These are phyloP conservation scores for Ilyonectria sp. DNA, from an alignment of 2,329 filamentous ascomycete genomes.

Conservation along the genomic window DNA sequence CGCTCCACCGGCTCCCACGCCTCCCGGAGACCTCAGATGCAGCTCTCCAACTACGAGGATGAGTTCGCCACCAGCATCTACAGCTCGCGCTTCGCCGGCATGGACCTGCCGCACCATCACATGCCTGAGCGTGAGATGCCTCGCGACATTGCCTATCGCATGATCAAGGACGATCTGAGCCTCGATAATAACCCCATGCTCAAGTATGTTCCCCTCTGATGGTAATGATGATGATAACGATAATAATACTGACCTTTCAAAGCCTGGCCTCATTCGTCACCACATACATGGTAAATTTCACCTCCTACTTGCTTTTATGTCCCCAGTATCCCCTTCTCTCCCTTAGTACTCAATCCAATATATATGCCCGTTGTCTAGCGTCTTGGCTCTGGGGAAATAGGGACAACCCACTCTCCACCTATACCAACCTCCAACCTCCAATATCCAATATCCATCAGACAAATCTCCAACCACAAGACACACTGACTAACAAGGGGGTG, in stretches of 20 bases:
- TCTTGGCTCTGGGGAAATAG: constrained; percentile 24
- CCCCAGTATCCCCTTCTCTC: constrained; percentile 9
- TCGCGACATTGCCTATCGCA: constrained; percentile 90
- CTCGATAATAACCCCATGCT: constrained; percentile 93
- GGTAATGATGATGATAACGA: not conserved
- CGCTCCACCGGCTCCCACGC: constrained; percentile 44
- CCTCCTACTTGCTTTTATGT: constrained; percentile 18
- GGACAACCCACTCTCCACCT: not conserved
- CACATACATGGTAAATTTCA: constrained; percentile 84
- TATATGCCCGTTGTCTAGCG: not conserved
- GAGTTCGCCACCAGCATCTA: constrained; percentile 86
- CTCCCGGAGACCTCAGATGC: constrained; percentile 54
- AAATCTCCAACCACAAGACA: not conserved
- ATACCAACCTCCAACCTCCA: constrained; percentile 9
- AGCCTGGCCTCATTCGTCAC: constrained; percentile 95
- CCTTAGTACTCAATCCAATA: constrained; percentile 12
- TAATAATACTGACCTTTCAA: constrained; percentile 23
- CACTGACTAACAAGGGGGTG: constrained; percentile 33
- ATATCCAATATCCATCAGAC: not conserved
- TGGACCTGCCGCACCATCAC: constrained; percentile 85
- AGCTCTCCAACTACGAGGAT: constrained; percentile 68
- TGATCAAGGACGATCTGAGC: constrained; percentile 96
- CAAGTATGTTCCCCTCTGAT: constrained; percentile 66
- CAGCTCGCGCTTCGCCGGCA: constrained; percentile 85
- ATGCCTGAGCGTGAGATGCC: constrained; percentile 96